Evolutionary conservation across 2,329 filamentous ascomycete genomes (phyloP), one percentile per base, ranked within the genome.

Genomic region (Sphaceloma murrayae): DNA sequence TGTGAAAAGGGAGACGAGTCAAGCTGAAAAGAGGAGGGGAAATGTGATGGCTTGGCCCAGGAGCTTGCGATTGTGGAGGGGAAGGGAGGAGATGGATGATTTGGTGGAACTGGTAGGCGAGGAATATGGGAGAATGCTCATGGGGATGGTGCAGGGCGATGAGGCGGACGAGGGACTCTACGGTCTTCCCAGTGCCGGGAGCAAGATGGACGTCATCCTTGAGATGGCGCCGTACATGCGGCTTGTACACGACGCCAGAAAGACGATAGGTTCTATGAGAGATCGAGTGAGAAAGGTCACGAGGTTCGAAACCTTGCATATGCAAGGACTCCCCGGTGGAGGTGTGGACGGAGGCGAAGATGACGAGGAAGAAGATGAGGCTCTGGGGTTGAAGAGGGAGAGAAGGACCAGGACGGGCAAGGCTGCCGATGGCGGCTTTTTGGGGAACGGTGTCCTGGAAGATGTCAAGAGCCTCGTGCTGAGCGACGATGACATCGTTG

Each of bases 41-140:
- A 55, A 75, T 82, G 0, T 81, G 57, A 94, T 98, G 85, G 93
- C 88, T 53, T 98, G 91, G 56, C 91, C 91, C 0, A 79, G 79
- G 0, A 86, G 82, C 45, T 67, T 94, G 31, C 86, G 86, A 53
- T 63, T 95, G 8, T 94, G 88, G 86, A 75, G 81, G 48, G 74
- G 78, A 45, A 82, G 77, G 50, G 88, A 96, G 58, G 88, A 95
- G 58, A 72, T 89, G 4, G 81, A 85, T 49, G 78, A 76, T 0
- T 61, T 85, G 1, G 66, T 94, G 1, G 82, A 86, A 46, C 56
- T 80, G 46, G 85, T 82, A 72, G 79, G 1, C 68, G 72, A 0
- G 74, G 72, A 39, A 64, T 80, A 14, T 71, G 70, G 58, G 63
- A 57, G 51, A 59, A 63, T 46, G 49, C 63, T 50, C 45, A 59